Evolutionary conservation across 345 rosid species (phyloP).

Genomic region (Anacardium occidentale): DNA sequence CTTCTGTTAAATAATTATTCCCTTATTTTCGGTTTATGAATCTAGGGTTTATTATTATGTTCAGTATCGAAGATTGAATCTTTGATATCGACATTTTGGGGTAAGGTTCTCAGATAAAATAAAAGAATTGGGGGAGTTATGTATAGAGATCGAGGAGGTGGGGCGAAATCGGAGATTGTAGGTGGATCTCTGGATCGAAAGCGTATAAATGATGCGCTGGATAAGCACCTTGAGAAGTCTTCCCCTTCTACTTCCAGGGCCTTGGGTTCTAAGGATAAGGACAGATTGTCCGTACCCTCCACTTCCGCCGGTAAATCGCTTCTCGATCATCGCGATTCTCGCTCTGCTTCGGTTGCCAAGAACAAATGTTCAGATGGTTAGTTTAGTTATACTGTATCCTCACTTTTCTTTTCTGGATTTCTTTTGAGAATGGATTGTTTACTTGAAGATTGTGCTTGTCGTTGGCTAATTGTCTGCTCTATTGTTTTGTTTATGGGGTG

Average conservation of each 20-base stretch:
- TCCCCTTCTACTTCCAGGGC: slow-evolving; percentile 87
- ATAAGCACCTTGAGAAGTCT: slow-evolving; percentile 85
- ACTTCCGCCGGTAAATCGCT: slow-evolving; percentile 74
- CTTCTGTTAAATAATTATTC: not conserved
- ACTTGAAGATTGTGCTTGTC: not conserved
- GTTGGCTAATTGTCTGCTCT: not conserved
- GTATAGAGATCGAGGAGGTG: slow-evolving; percentile 70
- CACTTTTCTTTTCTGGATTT: not conserved
- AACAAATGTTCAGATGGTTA: slow-evolving; percentile 66
- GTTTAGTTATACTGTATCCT: slow-evolving; percentile 16
- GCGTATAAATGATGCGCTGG: slow-evolving; percentile 86
- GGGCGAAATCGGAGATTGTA: slow-evolving; percentile 71
- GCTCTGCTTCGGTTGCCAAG: slow-evolving; percentile 47
- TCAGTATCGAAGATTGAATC: not conserved
- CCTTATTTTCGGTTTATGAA: not conserved
- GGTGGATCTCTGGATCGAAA: slow-evolving; percentile 72
- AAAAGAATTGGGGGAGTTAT: slow-evolving; percentile 32
- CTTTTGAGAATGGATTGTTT: not conserved
- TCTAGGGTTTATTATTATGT: not conserved
- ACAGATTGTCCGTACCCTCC: slow-evolving; percentile 60
- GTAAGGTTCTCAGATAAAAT: not conserved
- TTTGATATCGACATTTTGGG: not conserved
- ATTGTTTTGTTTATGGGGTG: not conserved
- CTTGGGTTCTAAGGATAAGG: slow-evolving; percentile 58
- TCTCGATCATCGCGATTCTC: slow-evolving; percentile 58